These are phyloP conservation scores for Ascomycota sp. DNA, from an alignment of 2,329 filamentous ascomycete species.

Conservation along the genomic window DNA sequence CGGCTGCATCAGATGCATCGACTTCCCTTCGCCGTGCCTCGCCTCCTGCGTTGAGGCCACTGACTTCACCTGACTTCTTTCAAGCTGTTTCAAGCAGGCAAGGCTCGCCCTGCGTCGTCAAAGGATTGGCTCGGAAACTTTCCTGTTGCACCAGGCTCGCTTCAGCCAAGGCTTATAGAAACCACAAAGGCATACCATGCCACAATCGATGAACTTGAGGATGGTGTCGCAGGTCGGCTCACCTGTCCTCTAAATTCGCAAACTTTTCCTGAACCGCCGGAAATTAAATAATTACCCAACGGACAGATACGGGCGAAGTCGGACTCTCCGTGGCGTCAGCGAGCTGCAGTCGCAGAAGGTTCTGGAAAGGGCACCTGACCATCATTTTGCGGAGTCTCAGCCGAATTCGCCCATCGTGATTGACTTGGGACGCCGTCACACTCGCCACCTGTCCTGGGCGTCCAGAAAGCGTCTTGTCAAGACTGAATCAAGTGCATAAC, in stretches of 20 bases:
- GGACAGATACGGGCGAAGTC: slow-evolving; percentile 26
- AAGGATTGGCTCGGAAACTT: slow-evolving; percentile 21
- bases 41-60: not conserved
- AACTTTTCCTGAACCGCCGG: not conserved
- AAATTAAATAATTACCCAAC: not conserved
- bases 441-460: slow-evolving; percentile 10
- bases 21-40: not conserved
- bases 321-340: slow-evolving; percentile 29
- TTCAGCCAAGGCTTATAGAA: slow-evolving; percentile 21
- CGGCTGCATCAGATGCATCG: no score
- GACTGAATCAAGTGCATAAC: slow-evolving; percentile 14
- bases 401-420: slow-evolving; percentile 15
- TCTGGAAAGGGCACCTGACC: slow-evolving; percentile 6
- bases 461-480: slow-evolving; percentile 12
- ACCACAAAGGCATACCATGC: slow-evolving; percentile 26
- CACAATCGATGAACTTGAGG: slow-evolving; percentile 32
- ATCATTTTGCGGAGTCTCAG: slow-evolving; percentile 9
- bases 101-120: slow-evolving; percentile 26
- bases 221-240: slow-evolving; percentile 24
- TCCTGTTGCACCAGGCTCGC: slow-evolving; percentile 10
- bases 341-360: slow-evolving; percentile 11
- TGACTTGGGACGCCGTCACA: no score
- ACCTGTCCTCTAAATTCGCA: not conserved
- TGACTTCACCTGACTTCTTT: not conserved
- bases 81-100: slow-evolving; percentile 36